These are phyloP conservation scores for Chlamydomonas asymmetrica DNA, from an alignment of 139 green algal genomes.

Conservation along the genomic window DNA sequence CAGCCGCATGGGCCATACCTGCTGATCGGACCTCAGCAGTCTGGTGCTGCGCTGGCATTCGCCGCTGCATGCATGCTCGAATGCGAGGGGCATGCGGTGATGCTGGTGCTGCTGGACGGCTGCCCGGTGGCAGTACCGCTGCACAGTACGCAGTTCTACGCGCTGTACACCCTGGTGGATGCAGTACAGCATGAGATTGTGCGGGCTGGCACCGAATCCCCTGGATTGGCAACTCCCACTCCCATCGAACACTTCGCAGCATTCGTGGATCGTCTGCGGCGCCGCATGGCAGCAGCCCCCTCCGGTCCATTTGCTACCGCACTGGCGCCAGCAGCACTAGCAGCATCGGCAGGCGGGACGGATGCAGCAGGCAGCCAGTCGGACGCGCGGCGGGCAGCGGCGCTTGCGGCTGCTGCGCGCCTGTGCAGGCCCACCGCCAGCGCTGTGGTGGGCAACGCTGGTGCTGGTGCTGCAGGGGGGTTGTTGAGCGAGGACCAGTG, in stretches of 20 bases:
- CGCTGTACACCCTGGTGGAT: not conserved
- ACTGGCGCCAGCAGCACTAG: too few relatives aligned
- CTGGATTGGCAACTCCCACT: not conserved
- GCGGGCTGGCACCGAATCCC: not conserved
- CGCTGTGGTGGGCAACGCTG: too few relatives aligned
- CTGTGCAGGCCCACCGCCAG: too few relatives aligned
- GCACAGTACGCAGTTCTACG: slow-evolving; percentile 37
- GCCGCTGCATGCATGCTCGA: slow-evolving; percentile 50
- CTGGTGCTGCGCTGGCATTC: slow-evolving; percentile 56
- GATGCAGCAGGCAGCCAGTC: not conserved
- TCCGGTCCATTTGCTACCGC: too few relatives aligned
- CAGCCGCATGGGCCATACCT: slow-evolving; percentile 67
- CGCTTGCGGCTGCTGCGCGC: not conserved
- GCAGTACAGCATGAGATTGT: not conserved
- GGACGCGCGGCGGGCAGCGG: slow-evolving; percentile 2
- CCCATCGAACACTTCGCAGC: not conserved
- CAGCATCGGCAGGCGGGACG: not conserved
- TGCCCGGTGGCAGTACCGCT: too few relatives aligned
- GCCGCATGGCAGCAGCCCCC: not conserved
- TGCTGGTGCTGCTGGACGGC: slow-evolving; percentile 70
- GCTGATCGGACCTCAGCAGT: slow-evolving; percentile 49
- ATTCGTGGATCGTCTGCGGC: slow-evolving; percentile 2
- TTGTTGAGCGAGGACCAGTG: too few relatives aligned
- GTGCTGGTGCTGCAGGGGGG: too few relatives aligned
- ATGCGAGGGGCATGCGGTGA: slow-evolving; percentile 32